Base-by-base conservation (phyloP, 208 protist species). In the Wallacemonas collosoma region DNA sequence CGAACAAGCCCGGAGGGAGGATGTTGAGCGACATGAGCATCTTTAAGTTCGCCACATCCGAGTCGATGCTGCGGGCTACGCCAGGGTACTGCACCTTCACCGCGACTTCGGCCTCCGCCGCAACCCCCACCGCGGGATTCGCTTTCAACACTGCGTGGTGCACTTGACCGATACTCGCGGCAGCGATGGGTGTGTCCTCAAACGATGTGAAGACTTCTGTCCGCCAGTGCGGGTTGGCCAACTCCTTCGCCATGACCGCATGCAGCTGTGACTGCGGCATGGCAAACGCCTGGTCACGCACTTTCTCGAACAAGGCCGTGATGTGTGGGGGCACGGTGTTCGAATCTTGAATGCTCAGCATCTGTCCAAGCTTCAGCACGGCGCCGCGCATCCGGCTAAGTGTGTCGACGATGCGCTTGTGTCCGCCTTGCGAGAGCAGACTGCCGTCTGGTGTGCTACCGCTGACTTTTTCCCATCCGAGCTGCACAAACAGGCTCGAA, bases 121-220 rank as follows among this genome's bases (percentile, higher is more conserved):
- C 58, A 53, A 74, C 71, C 36, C 63, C 75, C 15, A 35, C 68
- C 4, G 85, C 79, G 9, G n/a, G 73, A 11, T 85, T 86, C 14
- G 86, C 81, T 43, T 61, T 75, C 38, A 97, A 73, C 3, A 74
- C 65, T 11, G 81, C 94, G 45, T 80, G 69, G 76, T 97, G 93
- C 38, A 99, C 98, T 74, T 99, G 97, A 9, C 97, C 98, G 61
- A 99, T 98, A 14, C 95, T 98, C 35, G 98, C 98, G 1, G 98
- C 95, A 2, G 97, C 98, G 9, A 99, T 87, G 2, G 98, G 97
- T 6, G 77, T 69, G 12, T 95, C 85, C 60, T 98, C 88, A 76
- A 99, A 98, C 2, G 43, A 40, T 41, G 43, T 51, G 54, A 98
- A 97, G 7, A 87, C n/a, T 7, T 82, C 71, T 2, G 40, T 58